Conservation (phyloP, 305 asterid genomes). For the Andrographis paniculata region DNA sequence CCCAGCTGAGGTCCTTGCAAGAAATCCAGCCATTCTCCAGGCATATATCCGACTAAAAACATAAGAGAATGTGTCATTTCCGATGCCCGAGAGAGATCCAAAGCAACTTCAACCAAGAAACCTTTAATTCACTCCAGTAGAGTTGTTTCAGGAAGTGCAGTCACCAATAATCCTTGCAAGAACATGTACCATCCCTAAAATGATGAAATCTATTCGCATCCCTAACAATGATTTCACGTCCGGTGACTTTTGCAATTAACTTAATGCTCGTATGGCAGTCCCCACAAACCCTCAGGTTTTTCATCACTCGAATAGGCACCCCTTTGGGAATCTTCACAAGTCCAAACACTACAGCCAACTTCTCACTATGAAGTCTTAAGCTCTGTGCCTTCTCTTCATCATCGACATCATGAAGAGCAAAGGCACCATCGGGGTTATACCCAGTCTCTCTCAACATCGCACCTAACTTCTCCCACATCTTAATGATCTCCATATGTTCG, state of each 20-base stretch:
- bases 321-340: slow-evolving; percentile 51
- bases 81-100: no score
- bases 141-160: background rate
- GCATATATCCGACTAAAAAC: no score
- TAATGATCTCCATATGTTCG: slow-evolving; percentile 34
- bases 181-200: slow-evolving; percentile 47
- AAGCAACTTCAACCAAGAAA: no score
- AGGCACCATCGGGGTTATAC: slow-evolving; percentile 50
- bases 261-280: slow-evolving; percentile 63
- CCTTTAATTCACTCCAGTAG: no score
- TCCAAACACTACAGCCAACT: slow-evolving; percentile 63
- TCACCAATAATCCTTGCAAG: slow-evolving; percentile 72
- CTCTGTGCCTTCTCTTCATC: slow-evolving; percentile 59
- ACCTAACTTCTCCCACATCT: slow-evolving; percentile 40
- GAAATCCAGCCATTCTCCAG: no score
- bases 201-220: slow-evolving; percentile 71
- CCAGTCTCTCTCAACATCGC: slow-evolving; percentile 46
- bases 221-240: slow-evolving; percentile 46
- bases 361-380: slow-evolving; percentile 56
- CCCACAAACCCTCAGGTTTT: slow-evolving; percentile 67
- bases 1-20: no score
- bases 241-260: slow-evolving; percentile 36
- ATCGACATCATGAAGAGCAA: slow-evolving; percentile 56
- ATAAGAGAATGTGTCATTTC: no score
- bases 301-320: slow-evolving; percentile 59